Evolutionary conservation across 495 filamentous ascomycete genomes (phyloP).

Genomic region (Entonaema liquescens): DNA sequence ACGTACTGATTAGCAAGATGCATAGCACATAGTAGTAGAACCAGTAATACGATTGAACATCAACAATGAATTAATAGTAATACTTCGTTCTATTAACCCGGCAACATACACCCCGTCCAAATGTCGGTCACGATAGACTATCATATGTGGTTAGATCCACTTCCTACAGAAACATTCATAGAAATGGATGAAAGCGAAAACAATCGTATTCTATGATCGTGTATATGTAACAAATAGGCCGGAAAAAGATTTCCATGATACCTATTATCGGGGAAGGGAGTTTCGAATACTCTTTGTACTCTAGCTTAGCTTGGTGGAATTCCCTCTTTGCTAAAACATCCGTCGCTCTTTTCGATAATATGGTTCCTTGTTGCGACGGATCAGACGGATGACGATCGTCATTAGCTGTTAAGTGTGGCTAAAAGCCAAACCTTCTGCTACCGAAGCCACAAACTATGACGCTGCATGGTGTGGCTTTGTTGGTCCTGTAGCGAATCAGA

Average conservation of each 20-base stretch:
- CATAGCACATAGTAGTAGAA: too few relatives aligned
- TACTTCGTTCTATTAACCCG: neutral
- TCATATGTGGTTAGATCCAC: neutral
- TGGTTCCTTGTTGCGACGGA: constrained; percentile 22
- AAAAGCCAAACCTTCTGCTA: neutral
- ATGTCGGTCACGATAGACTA: neutral
- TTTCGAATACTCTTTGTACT: neutral
- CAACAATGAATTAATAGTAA: too few relatives aligned
- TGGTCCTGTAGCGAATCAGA: constrained; percentile 16
- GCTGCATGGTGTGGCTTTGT: constrained; percentile 23
- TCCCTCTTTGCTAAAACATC: neutral
- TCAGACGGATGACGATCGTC: constrained; percentile 39
- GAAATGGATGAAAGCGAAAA: neutral
- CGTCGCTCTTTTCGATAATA: constrained; percentile 2
- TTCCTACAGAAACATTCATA: neutral
- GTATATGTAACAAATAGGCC: neutral
- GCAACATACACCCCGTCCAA: neutral
- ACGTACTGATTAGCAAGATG: too few relatives aligned
- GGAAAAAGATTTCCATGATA: neutral
- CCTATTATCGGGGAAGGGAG: neutral
- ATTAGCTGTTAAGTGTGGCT: constrained; percentile 29
- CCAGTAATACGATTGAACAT: too few relatives aligned
- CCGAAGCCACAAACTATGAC: constrained; percentile 34
- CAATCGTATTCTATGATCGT: neutral
- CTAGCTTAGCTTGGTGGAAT: neutral